Evolutionary conservation across 495 filamentous ascomycete species (phyloP).

Genomic region (Xylaria cubensis): DNA sequence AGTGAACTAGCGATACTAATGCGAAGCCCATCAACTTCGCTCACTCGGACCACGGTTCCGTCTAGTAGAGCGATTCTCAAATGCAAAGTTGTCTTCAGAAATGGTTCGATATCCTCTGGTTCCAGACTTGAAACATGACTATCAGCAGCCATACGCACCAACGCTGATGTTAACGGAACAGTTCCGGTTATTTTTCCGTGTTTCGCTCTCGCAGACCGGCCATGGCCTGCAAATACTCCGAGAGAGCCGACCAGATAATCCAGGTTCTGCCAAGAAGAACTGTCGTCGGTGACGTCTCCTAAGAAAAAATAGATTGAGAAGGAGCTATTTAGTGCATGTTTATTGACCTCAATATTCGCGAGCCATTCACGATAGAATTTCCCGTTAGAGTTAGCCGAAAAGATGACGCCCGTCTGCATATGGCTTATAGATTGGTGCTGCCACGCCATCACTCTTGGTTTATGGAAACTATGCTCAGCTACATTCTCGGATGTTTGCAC

Average conservation of each 20-base stretch:
- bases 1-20: slow-evolving; percentile 51
- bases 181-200: slow-evolving; percentile 54
- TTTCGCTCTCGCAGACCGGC: slow-evolving; percentile 25
- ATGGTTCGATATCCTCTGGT: slow-evolving; percentile 47
- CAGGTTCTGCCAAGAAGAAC: slow-evolving; percentile 50
- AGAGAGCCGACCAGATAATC: slow-evolving; percentile 61
- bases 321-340: slow-evolving; percentile 60
- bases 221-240: slow-evolving; percentile 55
- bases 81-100: slow-evolving; percentile 52
- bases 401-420: slow-evolving; percentile 23
- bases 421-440: slow-evolving; percentile 28
- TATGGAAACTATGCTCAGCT: background rate
- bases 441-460: slow-evolving; percentile 32
- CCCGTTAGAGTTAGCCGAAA: slow-evolving; percentile 37
- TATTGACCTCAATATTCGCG: slow-evolving; percentile 63
- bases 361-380: slow-evolving; percentile 62
- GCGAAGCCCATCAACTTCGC: slow-evolving; percentile 40
- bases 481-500: slow-evolving; percentile 3
- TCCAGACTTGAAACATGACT: slow-evolving; percentile 52
- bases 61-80: slow-evolving; percentile 46
- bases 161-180: slow-evolving; percentile 61
- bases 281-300: slow-evolving; percentile 51
- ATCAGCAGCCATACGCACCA: slow-evolving; percentile 50
- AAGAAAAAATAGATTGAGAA: slow-evolving; percentile 69
- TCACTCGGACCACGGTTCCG: slow-evolving; percentile 33